Conservation (phyloP, 2,329 filamentous ascomycete genomes). For the Neurospora sp. region DNA sequence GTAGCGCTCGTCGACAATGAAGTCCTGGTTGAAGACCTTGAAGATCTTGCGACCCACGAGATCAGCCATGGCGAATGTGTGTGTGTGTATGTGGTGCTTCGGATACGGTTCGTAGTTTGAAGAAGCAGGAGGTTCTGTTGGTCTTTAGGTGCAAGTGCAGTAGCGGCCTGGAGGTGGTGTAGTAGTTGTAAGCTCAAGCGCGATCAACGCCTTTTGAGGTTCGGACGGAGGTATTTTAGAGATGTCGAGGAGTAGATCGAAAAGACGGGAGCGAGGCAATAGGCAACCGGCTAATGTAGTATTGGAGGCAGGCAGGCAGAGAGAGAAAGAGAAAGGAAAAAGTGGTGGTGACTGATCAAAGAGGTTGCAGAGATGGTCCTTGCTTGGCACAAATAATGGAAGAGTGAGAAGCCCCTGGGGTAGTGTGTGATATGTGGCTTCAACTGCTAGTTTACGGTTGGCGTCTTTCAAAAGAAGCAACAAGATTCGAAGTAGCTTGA, state of each 20-base stretch:
- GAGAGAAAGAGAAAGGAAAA: neutral
- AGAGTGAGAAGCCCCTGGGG: neutral
- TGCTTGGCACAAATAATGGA: neutral
- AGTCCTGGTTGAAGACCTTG: conserved; percentile 99
- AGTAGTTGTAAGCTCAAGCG: neutral
- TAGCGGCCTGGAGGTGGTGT: neutral
- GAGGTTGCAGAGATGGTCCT: neutral
- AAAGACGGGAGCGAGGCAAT: neutral
- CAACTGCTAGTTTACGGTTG: neutral
- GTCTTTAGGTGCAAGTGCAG: neutral
- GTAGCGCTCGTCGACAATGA: conserved; percentile 95
- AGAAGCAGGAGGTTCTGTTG: neutral
- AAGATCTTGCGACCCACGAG: conserved; percentile 67
- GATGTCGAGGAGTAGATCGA: neutral
- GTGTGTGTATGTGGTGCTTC: conserved; percentile 1
- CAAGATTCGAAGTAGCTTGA: neutral
- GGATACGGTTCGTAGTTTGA: neutral
- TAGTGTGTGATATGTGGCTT: neutral
- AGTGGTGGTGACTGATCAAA: neutral
- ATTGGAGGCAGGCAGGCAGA: neutral
- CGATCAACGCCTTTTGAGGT: neutral
- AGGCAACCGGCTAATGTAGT: neutral
- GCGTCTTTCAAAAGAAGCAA: neutral
- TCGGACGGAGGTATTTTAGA: neutral
- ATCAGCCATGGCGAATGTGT: conserved; percentile 22